Percentiles rank a stretch among this genome's conserved stretches.
phyloP scores from a whole-genome alignment of 2,329 filamentous ascomycete species.

The Tympanopsis confertula region DNA sequence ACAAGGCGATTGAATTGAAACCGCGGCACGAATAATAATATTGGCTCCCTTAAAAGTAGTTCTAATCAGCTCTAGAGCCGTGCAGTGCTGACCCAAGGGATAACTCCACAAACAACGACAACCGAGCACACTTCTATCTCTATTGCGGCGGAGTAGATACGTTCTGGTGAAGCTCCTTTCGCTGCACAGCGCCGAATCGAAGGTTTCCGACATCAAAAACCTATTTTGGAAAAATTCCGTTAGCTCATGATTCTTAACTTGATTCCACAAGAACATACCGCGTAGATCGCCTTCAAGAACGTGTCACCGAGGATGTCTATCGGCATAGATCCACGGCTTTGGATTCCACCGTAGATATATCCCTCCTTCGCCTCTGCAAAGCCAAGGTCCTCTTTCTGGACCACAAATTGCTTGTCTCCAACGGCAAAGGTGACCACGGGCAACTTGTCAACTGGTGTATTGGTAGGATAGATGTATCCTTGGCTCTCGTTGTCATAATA shows the following conservation, averaged over 20 bases:
- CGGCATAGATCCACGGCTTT: slow-evolving; percentile 37
- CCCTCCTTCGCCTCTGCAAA: slow-evolving; percentile 40
- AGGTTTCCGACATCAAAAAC: slow-evolving; percentile 47
- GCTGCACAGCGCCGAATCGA: slow-evolving; percentile 42
- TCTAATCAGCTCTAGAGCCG: too few species aligned
- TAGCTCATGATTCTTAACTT: slow-evolving; percentile 6
- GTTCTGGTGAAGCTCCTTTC: slow-evolving; percentile 15
- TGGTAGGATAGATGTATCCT: slow-evolving; percentile 52
- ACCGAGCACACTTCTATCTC: too few species aligned
- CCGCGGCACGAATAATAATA: too few species aligned
- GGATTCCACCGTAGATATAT: slow-evolving; percentile 47
- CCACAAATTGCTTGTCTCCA: slow-evolving; percentile 42
- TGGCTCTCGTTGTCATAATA: slow-evolving; percentile 41
- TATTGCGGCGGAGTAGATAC: neutral
- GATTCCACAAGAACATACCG: slow-evolving; percentile 23
- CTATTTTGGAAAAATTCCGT: slow-evolving; percentile 14
- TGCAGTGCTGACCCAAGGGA: too few species aligned
- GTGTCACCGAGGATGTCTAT: slow-evolving; percentile 49
- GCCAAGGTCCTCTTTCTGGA: slow-evolving; percentile 47
- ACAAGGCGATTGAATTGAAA: too few species aligned
- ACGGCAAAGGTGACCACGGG: slow-evolving; percentile 53
- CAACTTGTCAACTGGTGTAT: slow-evolving; percentile 35
- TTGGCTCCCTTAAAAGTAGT: too few species aligned
- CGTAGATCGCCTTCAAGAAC: slow-evolving; percentile 47
- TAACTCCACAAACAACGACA: too few species aligned